Base-by-base conservation (phyloP, 2,329 filamentous ascomycete species). In the Mariannaea elegans region DNA sequence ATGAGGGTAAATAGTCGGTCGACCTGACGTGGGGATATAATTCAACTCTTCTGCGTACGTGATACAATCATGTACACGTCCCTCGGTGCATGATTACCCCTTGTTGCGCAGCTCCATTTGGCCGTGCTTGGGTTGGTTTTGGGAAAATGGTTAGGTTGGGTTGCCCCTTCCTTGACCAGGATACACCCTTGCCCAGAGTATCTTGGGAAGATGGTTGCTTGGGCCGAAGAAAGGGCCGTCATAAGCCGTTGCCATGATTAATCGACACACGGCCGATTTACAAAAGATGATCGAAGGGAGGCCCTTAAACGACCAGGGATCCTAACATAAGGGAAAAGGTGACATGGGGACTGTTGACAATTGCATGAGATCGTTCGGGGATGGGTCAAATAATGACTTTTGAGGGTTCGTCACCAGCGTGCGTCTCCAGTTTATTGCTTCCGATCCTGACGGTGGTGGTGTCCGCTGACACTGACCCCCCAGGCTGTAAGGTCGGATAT, bases 291-390 rank as follows among this genome's bases (percentile, higher is more conserved):
- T 66, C 66, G 46, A 66, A 60, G 56, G 42, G 58, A 53, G 54
- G 19, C 38, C 39, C 32, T 48, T 21, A 21, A 60, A 10, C 21
- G 38, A 42, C 59, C 31, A 31, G 63, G 61, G 41, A 38, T 18
- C 62, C 52, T 56, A 63, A 59, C 47, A 47, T 42, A 23, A 48
- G 58, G 56, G 48, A 59, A 55, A 58, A 41, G 9, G 9, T 6
- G 9, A 27, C 24, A 27, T 21, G 31, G 57, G 41, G 51, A 21
- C 41, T 44, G 24, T 41, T 32, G 46, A 51, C 19, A 31, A 50
- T 50, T 68, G 62, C 65, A 68, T 68, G 65, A 69, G 62, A 69
- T 62, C 59, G 61, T 61, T 66, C 58, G 50, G 62, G 59, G 52
- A 64, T 62, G 54, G 42, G 58, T 58, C 41, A 68, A 54, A 36